phyloP scores from a whole-genome alignment of 164 flowering plant genomes.

The Amborella trichopoda region DNA sequence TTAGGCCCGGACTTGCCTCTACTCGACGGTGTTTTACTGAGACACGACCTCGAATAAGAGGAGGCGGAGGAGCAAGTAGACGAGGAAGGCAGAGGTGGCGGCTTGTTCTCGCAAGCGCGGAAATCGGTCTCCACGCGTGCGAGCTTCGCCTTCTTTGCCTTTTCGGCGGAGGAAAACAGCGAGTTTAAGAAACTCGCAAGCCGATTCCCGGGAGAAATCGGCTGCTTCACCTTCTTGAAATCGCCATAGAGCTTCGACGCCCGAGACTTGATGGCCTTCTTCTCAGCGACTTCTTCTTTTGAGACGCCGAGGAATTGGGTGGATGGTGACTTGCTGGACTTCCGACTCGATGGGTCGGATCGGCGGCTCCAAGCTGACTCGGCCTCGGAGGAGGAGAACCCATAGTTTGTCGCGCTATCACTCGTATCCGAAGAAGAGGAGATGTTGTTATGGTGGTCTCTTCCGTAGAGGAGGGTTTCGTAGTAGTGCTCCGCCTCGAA shows the following conservation, averaged over 20 bases:
- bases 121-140: too few relatives aligned
- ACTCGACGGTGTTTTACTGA: conserved; percentile 62
- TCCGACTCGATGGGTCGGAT: too few relatives aligned
- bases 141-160: conserved; percentile 33
- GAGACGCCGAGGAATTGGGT: too few relatives aligned
- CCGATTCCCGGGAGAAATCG: conserved; percentile 76
- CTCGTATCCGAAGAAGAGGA: conserved; percentile 49
- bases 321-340: too few relatives aligned
- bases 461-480: background rate
- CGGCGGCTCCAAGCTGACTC: conserved; percentile 40
- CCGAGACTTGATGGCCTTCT: conserved; percentile 22
- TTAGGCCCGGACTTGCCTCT: conserved; percentile 22
- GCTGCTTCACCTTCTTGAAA: conserved; percentile 71
- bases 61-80: conserved; percentile 72
- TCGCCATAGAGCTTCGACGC: conserved; percentile 76
- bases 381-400: conserved; percentile 52
- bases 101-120: conserved; percentile 13
- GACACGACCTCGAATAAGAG: conserved; percentile 70
- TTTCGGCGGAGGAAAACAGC: conserved; percentile 34
- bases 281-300: too few relatives aligned
- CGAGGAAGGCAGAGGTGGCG: conserved; percentile 21
- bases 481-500: background rate
- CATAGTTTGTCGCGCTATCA: too few relatives aligned
- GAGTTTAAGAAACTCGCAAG: conserved; percentile 75
- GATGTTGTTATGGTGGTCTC: background rate